phyloP scores from a whole-genome alignment of 2,329 filamentous ascomycete genomes.

The Colletotrichum euphorbiae region DNA sequence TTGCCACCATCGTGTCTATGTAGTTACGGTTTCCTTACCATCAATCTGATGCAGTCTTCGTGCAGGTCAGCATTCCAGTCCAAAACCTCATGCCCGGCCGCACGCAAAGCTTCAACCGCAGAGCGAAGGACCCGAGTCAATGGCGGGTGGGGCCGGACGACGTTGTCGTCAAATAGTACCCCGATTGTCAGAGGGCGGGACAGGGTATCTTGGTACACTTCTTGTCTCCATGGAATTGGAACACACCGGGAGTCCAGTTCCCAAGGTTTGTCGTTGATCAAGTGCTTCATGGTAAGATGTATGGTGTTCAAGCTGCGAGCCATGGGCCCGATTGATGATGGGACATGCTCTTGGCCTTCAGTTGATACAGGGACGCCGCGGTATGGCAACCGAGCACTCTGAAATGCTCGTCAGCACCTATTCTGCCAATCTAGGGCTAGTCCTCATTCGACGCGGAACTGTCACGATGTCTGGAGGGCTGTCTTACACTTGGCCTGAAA shows the following conservation, averaged over 20 bases:
- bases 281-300: slow-evolving; percentile 57
- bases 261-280: slow-evolving; percentile 64
- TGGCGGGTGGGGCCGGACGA: slow-evolving; percentile 67
- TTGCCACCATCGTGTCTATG: neutral
- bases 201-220: slow-evolving; percentile 53
- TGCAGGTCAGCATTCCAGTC: slow-evolving; percentile 65
- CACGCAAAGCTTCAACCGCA: slow-evolving; percentile 51
- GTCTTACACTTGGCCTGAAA: slow-evolving; percentile 45
- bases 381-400: slow-evolving; percentile 70
- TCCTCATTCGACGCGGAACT: too few relatives aligned
- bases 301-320: slow-evolving; percentile 58
- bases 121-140: slow-evolving; percentile 58
- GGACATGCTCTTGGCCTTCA: slow-evolving; percentile 73
- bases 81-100: slow-evolving; percentile 65
- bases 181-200: slow-evolving; percentile 61
- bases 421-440: neutral
- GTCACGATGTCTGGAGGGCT: neutral
- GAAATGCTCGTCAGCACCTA: rapidly evolving
- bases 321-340: slow-evolving; percentile 72
- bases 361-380: slow-evolving; percentile 69
- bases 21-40: slow-evolving; percentile 50
- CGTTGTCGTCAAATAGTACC: slow-evolving; percentile 62
- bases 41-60: slow-evolving; percentile 65
- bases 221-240: slow-evolving; percentile 65
- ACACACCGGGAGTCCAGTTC: slow-evolving; percentile 63